Evolutionary conservation across 2,329 filamentous ascomycete species (phyloP).

Genomic region (Talaromyces sp.): DNA sequence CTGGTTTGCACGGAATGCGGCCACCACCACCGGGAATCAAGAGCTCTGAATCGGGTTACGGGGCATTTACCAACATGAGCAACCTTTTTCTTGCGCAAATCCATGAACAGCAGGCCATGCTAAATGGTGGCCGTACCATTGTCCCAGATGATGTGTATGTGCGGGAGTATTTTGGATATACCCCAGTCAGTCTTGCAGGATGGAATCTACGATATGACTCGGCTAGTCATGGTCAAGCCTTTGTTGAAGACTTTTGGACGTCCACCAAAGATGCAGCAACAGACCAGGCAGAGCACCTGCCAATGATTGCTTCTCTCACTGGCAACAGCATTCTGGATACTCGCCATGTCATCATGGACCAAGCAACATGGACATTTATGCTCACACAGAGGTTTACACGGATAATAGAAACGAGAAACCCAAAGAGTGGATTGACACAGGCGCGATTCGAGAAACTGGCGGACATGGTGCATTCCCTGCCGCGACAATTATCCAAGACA

Average conservation of each 20-base stretch:
- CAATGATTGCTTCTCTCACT: conserved; percentile 10
- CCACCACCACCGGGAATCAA: neutral
- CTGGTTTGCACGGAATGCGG: conserved; percentile 11
- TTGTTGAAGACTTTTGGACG: conserved; percentile 1
- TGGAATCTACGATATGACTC: conserved; percentile 7
- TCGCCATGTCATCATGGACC: conserved; percentile 13
- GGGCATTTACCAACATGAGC: neutral
- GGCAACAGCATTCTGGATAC: conserved; percentile 10
- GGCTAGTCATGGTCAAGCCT: neutral
- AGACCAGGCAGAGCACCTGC: conserved; percentile 8
- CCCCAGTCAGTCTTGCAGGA: conserved; percentile 8
- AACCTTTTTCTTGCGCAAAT: conserved; percentile 1
- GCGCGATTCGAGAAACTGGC: conserved; percentile 4
- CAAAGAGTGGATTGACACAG: neutral
- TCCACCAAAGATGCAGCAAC: conserved; percentile 8
- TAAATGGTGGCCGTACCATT: conserved; percentile 4
- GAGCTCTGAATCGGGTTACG: conserved; percentile 6
- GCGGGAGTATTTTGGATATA: conserved; percentile 12
- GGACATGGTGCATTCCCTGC: conserved; percentile 7
- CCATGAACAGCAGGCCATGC: conserved; percentile 2
- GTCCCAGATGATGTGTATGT: conserved; percentile 8
- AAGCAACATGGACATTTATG: conserved; percentile 12
- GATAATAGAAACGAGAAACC: conserved; percentile 1
- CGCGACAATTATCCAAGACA: conserved; percentile 2
- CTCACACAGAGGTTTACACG: conserved; percentile 10